Base-by-base conservation (phyloP, 2,329 filamentous ascomycete genomes). In the Zalaria obscura region DNA sequence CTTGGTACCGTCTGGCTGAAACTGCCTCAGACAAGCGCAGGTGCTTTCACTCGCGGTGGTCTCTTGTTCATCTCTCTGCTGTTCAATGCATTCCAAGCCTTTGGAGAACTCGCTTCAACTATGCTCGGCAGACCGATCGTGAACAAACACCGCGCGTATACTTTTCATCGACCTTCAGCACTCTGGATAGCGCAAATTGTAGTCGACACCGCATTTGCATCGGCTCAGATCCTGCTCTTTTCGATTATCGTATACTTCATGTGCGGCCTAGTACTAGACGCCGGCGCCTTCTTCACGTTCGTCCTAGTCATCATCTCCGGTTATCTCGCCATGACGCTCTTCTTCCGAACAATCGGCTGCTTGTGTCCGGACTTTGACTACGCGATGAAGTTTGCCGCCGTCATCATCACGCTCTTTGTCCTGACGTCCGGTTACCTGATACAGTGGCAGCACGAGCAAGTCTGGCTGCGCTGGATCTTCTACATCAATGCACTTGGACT, bases 11-110 rank as follows among this genome's bases (percentile, higher is more conserved):
- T 91, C 3, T 93, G 81, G 67, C 70, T 86, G 44, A 67, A 85
- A 31, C 72, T 85, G 29, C 76, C 76, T 1, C 60, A 75, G 40
- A 74, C 70, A 0, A 70, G 66, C 1, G 75, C 75, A 28, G 83
- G 79, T 33, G 82, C 83, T 3, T 93, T 91, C 61, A 83, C 79
- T 50, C 78, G 85, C 56, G 84, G 84, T 47, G 85, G 84, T 65
- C 73, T 89, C 1, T 67, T 93, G 39, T 93, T 93, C 63, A 76
- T 87, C 41, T 68, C 81, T 25, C 72, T 93, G 2, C 64, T 93
- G 4, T 89, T 89, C 70, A 89, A 89, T 57, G 81, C 82, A n/a
- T 89, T 93, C 60, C 79, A 86, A 54, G 83, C 85, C 25, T 88
- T 91, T 55, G 75, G 80, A 0, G 85, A 93, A 58, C 63, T 93